A percentile compares a stretch with the other conserved stretches of the same genome.
Conservation (phyloP, 768 basidiomycete species). For the Tulasnella sp. region DNA sequence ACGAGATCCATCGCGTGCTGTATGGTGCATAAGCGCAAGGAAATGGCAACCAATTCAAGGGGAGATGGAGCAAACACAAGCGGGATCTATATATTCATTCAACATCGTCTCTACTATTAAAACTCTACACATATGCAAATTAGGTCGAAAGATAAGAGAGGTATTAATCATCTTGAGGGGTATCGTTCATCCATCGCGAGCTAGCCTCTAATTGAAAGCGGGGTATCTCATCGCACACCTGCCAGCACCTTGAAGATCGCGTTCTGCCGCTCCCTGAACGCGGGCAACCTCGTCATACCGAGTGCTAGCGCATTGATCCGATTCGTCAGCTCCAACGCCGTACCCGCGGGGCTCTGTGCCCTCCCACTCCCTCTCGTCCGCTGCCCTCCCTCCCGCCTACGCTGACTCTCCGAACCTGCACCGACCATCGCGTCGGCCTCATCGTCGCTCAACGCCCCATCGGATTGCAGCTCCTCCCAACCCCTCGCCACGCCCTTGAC, state of each 20-base stretch:
- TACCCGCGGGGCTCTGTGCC: conserved; percentile 44
- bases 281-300: conserved; percentile 53
- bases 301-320: conserved; percentile 64
- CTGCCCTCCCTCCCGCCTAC: conserved; percentile 13
- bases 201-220: background rate
- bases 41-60: no score
- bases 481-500: conserved; percentile 44
- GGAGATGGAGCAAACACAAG: no score
- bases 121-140: no score
- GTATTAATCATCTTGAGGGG: no score
- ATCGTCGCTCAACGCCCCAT: background rate
- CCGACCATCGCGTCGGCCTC: background rate
- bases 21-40: no score
- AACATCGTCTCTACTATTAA: no score
- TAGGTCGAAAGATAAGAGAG: no score
- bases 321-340: conserved; percentile 63
- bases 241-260: conserved; percentile 23
- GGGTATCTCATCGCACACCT: background rate
- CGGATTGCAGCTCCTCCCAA: conserved; percentile 21
- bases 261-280: conserved; percentile 39
- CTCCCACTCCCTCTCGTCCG: conserved; percentile 29
- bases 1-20: no score
- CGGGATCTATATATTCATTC: no score
- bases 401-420: background rate
- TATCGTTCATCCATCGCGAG: background rate